phyloP scores from a whole-genome alignment of 371 early-diverging fungal species.

The Homolaphlyctis polyrhiza region DNA sequence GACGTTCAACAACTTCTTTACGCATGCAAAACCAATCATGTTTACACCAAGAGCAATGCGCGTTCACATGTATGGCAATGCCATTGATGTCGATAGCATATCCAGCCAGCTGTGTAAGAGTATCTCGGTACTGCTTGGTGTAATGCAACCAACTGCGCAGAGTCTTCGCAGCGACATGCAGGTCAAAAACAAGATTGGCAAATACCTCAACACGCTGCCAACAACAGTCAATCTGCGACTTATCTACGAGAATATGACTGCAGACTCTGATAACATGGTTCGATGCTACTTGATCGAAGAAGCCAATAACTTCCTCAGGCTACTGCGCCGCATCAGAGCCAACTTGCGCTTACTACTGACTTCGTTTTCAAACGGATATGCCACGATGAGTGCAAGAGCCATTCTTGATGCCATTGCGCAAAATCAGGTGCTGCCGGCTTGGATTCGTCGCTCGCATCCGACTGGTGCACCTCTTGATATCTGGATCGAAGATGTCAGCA shows the following conservation, averaged over 20 bases:
- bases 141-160: neutral
- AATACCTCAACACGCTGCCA: conserved; percentile 1
- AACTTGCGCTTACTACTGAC: neutral
- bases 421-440: neutral
- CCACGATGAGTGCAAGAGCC: neutral
- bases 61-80: neutral
- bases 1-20: neutral
- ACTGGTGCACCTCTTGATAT: neutral
- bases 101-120: neutral
- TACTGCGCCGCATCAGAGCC: neutral
- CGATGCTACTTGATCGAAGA: conserved; percentile 2
- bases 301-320: conserved; percentile 2
- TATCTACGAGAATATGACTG: conserved; percentile 5
- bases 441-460: conserved; percentile 3
- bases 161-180: too few relatives aligned
- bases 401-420: neutral
- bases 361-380: conserved; percentile 6
- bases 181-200: conserved; percentile 2
- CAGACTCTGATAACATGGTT: too few relatives aligned
- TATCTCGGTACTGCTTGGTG: neutral
- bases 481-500: neutral
- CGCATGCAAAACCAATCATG: neutral
- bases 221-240: neutral
- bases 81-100: neutral
- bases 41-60: neutral